Evolutionary conservation across 805 yeast species (phyloP), one percentile per base, ranked within the genome.

Genomic region (Candida tallmaniae): DNA sequence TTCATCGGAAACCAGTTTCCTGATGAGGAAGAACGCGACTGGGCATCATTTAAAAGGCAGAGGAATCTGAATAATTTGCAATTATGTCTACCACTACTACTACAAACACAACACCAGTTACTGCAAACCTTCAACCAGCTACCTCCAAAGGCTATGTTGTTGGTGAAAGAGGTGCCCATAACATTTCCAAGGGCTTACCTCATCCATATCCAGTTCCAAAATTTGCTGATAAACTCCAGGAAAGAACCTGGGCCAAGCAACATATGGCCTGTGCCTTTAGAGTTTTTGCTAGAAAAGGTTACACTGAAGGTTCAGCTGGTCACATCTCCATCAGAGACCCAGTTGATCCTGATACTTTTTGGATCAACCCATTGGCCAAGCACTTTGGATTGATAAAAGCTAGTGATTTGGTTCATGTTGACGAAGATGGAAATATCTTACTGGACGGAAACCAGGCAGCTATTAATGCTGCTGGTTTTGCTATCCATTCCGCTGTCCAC

Each of bases 241-340:
- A 78, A 44, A 60, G 84, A 40, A 60, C 68, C 48, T 76, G 77
- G 75, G 55, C 74, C 36, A 52, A 70, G 32, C 75, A 83, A 52
- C 94, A 84, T 47, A 76, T 82, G 80, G 95, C 95, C 2, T 90
- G 80, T 23, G 89, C 90, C 1, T 85, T 85, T 65, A 71, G 95
- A 43, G 73, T 82, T 1, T 83, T 85, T 56, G 88, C 85, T 7
- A 70, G 94, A 51, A 75, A 74, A 45, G 86, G 85, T 14, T 85
- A 62, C 56, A 67, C 78, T 16, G 87, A 83, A 54, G 95, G 95
- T 10, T 56, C 78, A 14, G 87, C 95, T 0, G 95, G 95, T 17
- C 95, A 85, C 54, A 85, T 85, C 37, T 80, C 93, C 4, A 71
- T 86, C 8, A 71, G 93, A 46, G 95, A 85, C 51, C 95, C 95